phyloP scores from a whole-genome alignment of 2,329 filamentous ascomycete species.

The Diaporthe vexans region DNA sequence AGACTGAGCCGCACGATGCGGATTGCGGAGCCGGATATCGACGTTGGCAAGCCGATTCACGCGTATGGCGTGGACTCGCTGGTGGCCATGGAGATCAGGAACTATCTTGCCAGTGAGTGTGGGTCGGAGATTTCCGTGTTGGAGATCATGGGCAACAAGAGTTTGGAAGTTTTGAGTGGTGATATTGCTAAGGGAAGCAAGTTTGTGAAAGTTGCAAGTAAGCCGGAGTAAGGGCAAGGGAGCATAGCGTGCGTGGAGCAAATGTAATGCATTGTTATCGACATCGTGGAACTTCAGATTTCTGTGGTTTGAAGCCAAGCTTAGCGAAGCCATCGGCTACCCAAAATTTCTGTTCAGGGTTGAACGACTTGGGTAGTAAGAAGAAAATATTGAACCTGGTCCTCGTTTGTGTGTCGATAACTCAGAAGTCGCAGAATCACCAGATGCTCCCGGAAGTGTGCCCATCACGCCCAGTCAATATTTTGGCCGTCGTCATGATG shows the following conservation, averaged over 20 bases:
- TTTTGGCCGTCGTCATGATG: not conserved
- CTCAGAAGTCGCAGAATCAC: not conserved
- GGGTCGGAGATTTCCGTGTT: slow-evolving; percentile 33
- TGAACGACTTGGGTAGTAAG: not conserved
- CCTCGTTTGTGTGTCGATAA: not conserved
- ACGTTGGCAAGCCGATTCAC: slow-evolving; percentile 44
- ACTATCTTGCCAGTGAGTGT: slow-evolving; percentile 38
- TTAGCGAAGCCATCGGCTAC: not conserved
- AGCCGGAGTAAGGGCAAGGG: not conserved
- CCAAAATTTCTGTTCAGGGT: not conserved
- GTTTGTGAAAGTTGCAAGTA: slow-evolving; percentile 18
- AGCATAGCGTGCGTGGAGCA: slow-evolving; percentile 15
- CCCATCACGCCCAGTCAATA: not conserved
- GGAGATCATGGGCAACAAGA: slow-evolving; percentile 37
- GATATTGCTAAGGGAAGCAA: slow-evolving; percentile 35
- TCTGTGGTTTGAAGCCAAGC: not conserved
- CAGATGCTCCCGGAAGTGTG: not conserved
- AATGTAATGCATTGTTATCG: not conserved
- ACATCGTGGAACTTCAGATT: not conserved
- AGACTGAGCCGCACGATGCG: slow-evolving; percentile 47
- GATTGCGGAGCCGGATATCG: slow-evolving; percentile 47
- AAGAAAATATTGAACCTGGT: not conserved
- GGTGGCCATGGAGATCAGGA: slow-evolving; percentile 50
- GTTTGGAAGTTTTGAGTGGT: slow-evolving; percentile 23
- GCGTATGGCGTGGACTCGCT: slow-evolving; percentile 51